These are phyloP conservation scores for Tricholomella constricta DNA, from an alignment of 768 basidiomycete species.

Conservation along the genomic window DNA sequence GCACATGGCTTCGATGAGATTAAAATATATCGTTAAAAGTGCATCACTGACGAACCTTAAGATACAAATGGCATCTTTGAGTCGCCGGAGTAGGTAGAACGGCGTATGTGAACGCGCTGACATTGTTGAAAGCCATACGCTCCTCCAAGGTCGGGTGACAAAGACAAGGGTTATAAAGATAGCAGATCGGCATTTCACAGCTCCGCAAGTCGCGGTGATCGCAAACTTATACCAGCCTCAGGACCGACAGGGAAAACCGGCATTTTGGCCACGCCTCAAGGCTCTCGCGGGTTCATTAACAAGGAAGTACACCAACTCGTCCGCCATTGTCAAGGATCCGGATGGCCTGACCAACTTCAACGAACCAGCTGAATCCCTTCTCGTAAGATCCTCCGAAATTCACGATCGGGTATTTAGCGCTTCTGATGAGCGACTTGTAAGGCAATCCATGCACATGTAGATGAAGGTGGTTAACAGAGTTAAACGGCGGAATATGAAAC, in stretches of 20 bases:
- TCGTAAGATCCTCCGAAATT: slow-evolving; percentile 38
- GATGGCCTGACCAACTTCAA: slow-evolving; percentile 59
- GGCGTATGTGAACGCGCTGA: not conserved
- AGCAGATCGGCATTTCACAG: not conserved
- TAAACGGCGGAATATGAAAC: slow-evolving; percentile 82
- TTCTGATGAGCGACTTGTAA: slow-evolving; percentile 43
- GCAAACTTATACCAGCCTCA: no score
- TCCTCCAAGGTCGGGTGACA: not conserved
- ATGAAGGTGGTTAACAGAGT: slow-evolving; percentile 72
- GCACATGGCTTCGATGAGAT: not conserved
- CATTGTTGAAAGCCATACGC: not conserved
- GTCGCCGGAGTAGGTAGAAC: not conserved
- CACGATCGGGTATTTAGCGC: slow-evolving; percentile 51
- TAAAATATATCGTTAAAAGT: not conserved
- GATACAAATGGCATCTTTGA: not conserved
- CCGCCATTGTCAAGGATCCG: slow-evolving; percentile 58
- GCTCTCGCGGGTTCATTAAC: slow-evolving; percentile 29
- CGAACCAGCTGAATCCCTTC: slow-evolving; percentile 79
- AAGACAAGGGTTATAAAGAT: not conserved
- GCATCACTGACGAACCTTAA: not conserved
- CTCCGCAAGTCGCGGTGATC: not conserved
- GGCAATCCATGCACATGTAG: slow-evolving; percentile 74
- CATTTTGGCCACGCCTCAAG: not conserved
- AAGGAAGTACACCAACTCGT: slow-evolving; percentile 52
- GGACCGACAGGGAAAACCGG: not conserved